A percentile compares a stretch with the other conserved stretches of the same genome.
Conservation (phyloP, 2,329 filamentous ascomycete species). For the Trichoderma brevicompactum region DNA sequence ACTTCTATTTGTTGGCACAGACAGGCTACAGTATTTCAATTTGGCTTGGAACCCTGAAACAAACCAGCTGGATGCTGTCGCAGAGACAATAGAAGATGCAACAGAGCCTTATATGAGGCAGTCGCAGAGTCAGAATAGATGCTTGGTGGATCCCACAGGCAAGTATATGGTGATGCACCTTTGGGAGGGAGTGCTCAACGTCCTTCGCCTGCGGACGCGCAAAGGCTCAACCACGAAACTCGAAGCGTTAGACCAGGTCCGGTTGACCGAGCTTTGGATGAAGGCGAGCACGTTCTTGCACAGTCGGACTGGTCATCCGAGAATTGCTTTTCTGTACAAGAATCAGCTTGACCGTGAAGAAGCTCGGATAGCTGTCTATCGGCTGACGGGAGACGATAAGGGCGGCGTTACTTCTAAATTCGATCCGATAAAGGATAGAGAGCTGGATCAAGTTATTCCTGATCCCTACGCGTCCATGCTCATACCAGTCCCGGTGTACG, state of each 20-base stretch:
- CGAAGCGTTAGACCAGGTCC: constrained; percentile 57
- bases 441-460: constrained; percentile 56
- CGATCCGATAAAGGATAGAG: constrained; percentile 58
- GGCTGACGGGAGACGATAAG: constrained; percentile 62
- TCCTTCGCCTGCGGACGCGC: constrained; percentile 55
- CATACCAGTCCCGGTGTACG: constrained; percentile 64
- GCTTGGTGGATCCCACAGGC: constrained; percentile 80
- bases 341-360: constrained; percentile 56
- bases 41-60: constrained; percentile 74
- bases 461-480: constrained; percentile 63
- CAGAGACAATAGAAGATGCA: constrained; percentile 57
- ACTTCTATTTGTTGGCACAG: constrained; percentile 89
- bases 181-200: constrained; percentile 63
- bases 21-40: constrained; percentile 89
- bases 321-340: constrained; percentile 63
- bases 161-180: constrained; percentile 61
- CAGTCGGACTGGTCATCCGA: constrained; percentile 61
- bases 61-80: constrained; percentile 55
- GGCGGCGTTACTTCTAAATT: constrained; percentile 59
- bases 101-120: constrained; percentile 70
- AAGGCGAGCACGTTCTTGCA: constrained; percentile 62
- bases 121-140: constrained; percentile 80
- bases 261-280: constrained; percentile 63
- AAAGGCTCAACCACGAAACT: constrained; percentile 52
- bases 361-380: constrained; percentile 62